A percentile compares a stretch with the other conserved stretches of the same genome.
These are phyloP conservation scores for Podosphaera fusca DNA, from an alignment of 2,329 filamentous ascomycete genomes.

Conservation along the genomic window DNA sequence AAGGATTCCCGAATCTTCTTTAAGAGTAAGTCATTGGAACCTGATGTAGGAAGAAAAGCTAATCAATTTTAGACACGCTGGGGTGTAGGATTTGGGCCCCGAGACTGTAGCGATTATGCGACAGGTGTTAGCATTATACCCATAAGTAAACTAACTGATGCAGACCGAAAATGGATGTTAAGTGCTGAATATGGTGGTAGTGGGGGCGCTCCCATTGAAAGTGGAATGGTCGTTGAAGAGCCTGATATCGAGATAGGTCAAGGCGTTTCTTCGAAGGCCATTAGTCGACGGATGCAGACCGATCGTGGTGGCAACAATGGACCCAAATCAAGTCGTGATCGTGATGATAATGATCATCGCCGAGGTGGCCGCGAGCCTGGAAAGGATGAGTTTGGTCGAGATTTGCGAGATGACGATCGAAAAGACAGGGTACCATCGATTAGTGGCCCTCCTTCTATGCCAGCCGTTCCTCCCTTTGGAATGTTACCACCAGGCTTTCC, in stretches of 20 bases:
- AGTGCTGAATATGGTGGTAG: slow-evolving; percentile 85
- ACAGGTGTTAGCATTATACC: slow-evolving; percentile 85
- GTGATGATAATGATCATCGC: slow-evolving; percentile 11
- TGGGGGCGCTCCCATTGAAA: slow-evolving; percentile 57
- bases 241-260: slow-evolving; percentile 97
- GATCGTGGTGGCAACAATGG: slow-evolving; percentile 42
- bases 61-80: slow-evolving; percentile 49
- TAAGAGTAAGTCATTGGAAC: slow-evolving; percentile 10
- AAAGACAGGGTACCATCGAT: slow-evolving; percentile 4
- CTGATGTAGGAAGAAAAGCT: not conserved
- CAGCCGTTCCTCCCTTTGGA: slow-evolving; percentile 10
- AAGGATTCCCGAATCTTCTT: slow-evolving; percentile 38
- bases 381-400: slow-evolving; percentile 2
- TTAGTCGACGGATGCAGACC: slow-evolving; percentile 45
- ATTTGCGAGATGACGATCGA: slow-evolving; percentile 7
- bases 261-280: slow-evolving; percentile 84
- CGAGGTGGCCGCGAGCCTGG: not conserved
- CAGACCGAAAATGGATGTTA: slow-evolving; percentile 91
- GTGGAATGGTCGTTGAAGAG: slow-evolving; percentile 79
- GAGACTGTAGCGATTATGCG: slow-evolving; percentile 90
- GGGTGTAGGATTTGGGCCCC: slow-evolving; percentile 91
- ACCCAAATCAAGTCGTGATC: slow-evolving; percentile 27
- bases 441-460: slow-evolving; percentile 7
- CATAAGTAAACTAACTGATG: slow-evolving; percentile 78
- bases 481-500: slow-evolving; percentile 10